phyloP scores from a whole-genome alignment of 108 stramenopile genomes.

The Cylindrotheca closterium region DNA sequence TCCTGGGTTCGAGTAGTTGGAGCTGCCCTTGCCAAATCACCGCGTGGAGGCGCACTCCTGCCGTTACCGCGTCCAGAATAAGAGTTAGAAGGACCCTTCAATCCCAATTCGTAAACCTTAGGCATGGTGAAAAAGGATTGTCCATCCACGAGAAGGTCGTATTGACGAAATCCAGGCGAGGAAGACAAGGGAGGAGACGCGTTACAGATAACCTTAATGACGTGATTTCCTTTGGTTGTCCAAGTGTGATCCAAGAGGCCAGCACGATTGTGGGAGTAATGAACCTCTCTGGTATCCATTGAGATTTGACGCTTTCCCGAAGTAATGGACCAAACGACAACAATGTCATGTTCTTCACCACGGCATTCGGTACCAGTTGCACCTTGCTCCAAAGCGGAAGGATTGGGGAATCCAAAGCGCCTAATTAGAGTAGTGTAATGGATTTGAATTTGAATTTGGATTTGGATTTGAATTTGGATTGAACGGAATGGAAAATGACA shows the following conservation, averaged over 20 bases:
- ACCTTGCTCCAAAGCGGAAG: slow-evolving; percentile 66
- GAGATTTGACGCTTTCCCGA: slow-evolving; percentile 79
- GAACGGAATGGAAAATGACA: not conserved
- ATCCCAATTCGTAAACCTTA: slow-evolving; percentile 78
- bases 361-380: slow-evolving; percentile 82
- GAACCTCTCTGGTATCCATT: slow-evolving; percentile 75
- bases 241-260: slow-evolving; percentile 53
- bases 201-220: slow-evolving; percentile 51
- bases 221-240: slow-evolving; percentile 49
- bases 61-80: slow-evolving; percentile 51
- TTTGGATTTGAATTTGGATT: not conserved
- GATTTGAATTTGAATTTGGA: not conserved
- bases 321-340: slow-evolving; percentile 82
- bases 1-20: slow-evolving; percentile 39
- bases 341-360: slow-evolving; percentile 90
- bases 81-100: slow-evolving; percentile 42
- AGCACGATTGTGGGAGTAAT: slow-evolving; percentile 58
- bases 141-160: slow-evolving; percentile 83
- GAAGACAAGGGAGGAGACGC: slow-evolving; percentile 60
- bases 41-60: slow-evolving; percentile 36
- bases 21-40: slow-evolving; percentile 21
- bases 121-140: slow-evolving; percentile 81
- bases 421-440: too few species aligned
- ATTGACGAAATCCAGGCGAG: slow-evolving; percentile 73
- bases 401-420: slow-evolving; percentile 86